Conservation (phyloP, 2,329 filamentous ascomycete species). For the Dactylellina drechsleri region DNA sequence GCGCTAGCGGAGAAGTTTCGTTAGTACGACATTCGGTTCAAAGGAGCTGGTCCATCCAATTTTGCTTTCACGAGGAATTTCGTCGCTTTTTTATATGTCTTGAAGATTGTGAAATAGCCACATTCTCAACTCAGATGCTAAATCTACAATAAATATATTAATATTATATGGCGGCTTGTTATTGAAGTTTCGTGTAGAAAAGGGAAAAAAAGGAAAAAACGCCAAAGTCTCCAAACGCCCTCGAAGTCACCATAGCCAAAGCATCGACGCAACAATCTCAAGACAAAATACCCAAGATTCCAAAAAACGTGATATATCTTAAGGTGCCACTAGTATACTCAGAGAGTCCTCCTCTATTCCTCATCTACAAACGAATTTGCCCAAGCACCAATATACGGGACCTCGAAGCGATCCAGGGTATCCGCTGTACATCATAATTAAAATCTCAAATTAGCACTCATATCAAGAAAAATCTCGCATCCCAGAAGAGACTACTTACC, state of each 20-base stretch:
- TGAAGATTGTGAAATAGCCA: too few species aligned
- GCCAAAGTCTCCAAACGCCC: conserved; percentile 48
- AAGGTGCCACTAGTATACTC: neutral
- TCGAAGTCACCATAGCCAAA: conserved; percentile 1
- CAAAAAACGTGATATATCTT: neutral
- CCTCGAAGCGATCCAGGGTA: conserved; percentile 76
- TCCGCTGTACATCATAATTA: conserved; percentile 65
- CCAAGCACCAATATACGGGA: conserved; percentile 84
- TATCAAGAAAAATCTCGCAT: conserved; percentile 60
- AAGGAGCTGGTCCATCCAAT: neutral
- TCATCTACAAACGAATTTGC: conserved; percentile 92
- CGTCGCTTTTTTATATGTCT: too few species aligned
- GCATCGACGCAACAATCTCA: neutral
- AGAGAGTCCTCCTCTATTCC: conserved; percentile 66
- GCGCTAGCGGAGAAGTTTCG: conserved; percentile 84
- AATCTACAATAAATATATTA: conserved; percentile 27
- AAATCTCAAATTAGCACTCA: conserved; percentile 1
- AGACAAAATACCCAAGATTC: conserved; percentile 6
- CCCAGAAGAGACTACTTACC: conserved; percentile 67
- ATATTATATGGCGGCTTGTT: conserved; percentile 18
- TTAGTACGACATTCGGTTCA: conserved; percentile 57
- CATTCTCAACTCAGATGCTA: too few species aligned
- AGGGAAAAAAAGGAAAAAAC: too few species aligned
- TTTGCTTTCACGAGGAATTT: neutral
- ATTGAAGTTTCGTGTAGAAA: conserved; percentile 9